Evolutionary conservation across 331 rosid genomes (phyloP), one percentile per base, ranked within the genome.

Genomic region (Spiraea crenata): DNA sequence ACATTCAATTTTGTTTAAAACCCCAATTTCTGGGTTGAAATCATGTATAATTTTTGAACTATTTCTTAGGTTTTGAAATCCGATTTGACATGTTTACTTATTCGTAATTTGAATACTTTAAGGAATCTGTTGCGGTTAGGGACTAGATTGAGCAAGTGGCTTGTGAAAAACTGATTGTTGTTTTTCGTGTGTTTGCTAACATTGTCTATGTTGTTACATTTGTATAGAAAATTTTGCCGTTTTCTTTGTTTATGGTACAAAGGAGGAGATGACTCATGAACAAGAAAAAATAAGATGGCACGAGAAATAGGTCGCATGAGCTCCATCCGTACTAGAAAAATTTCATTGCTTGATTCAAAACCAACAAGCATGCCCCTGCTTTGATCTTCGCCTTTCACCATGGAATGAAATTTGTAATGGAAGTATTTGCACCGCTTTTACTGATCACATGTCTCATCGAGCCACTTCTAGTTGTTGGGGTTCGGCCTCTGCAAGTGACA

Each of bases 1-100:
- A 88, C 82, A 88, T 79, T 41, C 57, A 16, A 15, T 39, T 20
- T 6, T 20, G 40, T 16, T 42, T n/a, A 20, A n/a, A 7, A 42
- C 11, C 5, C 4, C 1, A 4, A n/a, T 45, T 48, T 39, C 35
- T 40, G n/a, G 13, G 65, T 12, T 9, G 31, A 45, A 3, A 9
- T 12, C 1, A 11, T 58, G 6, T 14, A 7, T 15, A 12, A 16
- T 16, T 46, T 10, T 57, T 62, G 13, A 10, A 6, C 8, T 20
- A 3, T 59, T 1, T 1, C 1, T 15, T 37, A 7, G 1, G 19
- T 49, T 38, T 25, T 5, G 1, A 25, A 25, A 25, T 25, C 31
- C 31, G 31, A 25, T 25, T 25, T 25, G 31, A 25, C 31, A 25
- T 25, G 31, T 25, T 25, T 25, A 25, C 31, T 25, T 25, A 25